A percentile compares a stretch with the other conserved stretches of the same genome.
These are phyloP conservation scores for Monosporozyma servazzii DNA, from an alignment of 805 yeast genomes.

Conservation along the genomic window DNA sequence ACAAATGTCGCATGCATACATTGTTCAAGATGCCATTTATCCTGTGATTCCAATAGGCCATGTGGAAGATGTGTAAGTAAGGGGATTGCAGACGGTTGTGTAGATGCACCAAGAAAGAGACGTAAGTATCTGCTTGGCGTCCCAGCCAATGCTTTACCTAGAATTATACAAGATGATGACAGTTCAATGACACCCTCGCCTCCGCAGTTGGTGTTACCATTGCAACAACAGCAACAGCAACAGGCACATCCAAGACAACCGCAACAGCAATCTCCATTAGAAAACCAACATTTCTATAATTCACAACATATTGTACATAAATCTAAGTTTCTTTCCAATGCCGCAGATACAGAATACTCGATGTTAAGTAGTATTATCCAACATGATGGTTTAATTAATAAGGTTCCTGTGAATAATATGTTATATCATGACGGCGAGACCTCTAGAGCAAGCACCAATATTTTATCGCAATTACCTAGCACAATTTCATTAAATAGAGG, in stretches of 20 bases:
- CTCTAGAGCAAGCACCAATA: background rate
- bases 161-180: conserved; percentile 5
- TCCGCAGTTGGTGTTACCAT: background rate
- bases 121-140: conserved; percentile 72
- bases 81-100: conserved; percentile 61
- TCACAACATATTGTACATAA: conserved; percentile 21
- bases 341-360: conserved; percentile 67
- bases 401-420: conserved; percentile 18
- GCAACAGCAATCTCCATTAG: conserved; percentile 2
- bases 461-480: background rate
- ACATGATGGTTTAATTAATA: conserved; percentile 23
- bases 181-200: background rate
- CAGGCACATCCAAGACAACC: too few species aligned
- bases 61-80: conserved; percentile 69
- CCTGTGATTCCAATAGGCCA: conserved; percentile 78
- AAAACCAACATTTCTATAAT: conserved; percentile 16
- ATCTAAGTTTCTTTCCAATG: conserved; percentile 51
- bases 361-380: conserved; percentile 57
- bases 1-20: conserved; percentile 84
- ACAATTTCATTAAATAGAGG: background rate
- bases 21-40: conserved; percentile 85
- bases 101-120: conserved; percentile 81
- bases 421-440: background rate
- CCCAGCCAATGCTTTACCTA: conserved; percentile 28
- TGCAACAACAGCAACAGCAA: background rate